Evolutionary conservation across 176 grass and related monocot species (phyloP).

Genomic region (Leersia perrieri): DNA sequence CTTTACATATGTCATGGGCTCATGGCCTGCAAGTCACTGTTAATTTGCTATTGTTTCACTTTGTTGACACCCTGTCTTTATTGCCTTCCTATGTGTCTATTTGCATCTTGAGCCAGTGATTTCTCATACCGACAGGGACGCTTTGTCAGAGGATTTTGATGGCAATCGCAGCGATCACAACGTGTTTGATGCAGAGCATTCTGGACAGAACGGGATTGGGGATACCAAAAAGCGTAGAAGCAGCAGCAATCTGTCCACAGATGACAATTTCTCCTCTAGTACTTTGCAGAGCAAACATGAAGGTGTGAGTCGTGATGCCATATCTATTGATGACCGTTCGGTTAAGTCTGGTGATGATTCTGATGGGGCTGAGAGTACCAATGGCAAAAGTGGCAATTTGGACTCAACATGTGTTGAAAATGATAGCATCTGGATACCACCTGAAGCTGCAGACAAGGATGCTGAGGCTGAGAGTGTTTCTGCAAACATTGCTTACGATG

Average conservation of each 20-base stretch:
- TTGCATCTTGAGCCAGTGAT: background rate
- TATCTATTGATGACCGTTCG: slow-evolving; percentile 37
- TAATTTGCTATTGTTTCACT: background rate
- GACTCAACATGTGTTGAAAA: slow-evolving; percentile 22
- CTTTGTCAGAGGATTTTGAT: slow-evolving; percentile 10
- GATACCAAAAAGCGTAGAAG: slow-evolving; percentile 12
- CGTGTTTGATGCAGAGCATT: background rate
- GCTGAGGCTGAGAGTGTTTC: slow-evolving; percentile 44
- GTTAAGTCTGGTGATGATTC: slow-evolving; percentile 45
- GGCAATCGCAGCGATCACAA: slow-evolving; percentile 2
- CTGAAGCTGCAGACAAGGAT: slow-evolving; percentile 70
- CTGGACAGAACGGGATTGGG: slow-evolving; percentile 6
- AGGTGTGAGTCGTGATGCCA: background rate
- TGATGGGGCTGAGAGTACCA: slow-evolving; percentile 44
- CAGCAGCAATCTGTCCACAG: slow-evolving; percentile 4
- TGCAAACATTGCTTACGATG: slow-evolving; percentile 42
- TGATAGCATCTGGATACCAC: slow-evolving; percentile 62
- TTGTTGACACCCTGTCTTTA: background rate
- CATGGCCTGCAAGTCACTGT: background rate
- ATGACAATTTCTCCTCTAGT: slow-evolving; percentile 28
- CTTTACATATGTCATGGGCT: background rate
- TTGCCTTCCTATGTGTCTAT: background rate
- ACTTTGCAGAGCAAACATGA: slow-evolving; percentile 13
- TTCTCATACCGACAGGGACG: slow-evolving; percentile 32
- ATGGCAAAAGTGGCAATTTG: slow-evolving; percentile 23